Evolutionary conservation across 2,329 filamentous ascomycete genomes (phyloP), one percentile per base, ranked within the genome.

Genomic region (Conoideocrella luteorostrata): DNA sequence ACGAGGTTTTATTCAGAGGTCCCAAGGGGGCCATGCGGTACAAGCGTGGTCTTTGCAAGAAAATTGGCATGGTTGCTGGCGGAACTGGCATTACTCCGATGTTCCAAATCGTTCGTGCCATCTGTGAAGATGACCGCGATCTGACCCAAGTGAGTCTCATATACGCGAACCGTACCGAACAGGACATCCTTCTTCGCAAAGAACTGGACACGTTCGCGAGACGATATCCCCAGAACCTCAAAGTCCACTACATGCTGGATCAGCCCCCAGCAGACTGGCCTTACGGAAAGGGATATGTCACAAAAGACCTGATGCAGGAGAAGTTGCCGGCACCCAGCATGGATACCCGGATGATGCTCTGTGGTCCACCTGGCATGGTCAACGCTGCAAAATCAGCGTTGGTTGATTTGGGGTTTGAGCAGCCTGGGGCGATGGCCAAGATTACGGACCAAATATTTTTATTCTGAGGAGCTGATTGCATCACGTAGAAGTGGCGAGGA

Each of bases 71-170:
- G 75, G 55, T 80, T 15, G 15, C 30, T 15, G 30, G 15, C 15
- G 30, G 30, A 12, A 33, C 30, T 15, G 15, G 5, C 30, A 62
- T 63, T 28, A 64, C 34, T 0, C 60, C 61, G 10, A 61, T 64
- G 58, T 64, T 55, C 43, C 78, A 83, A 54, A 59, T 84, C 6
- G 80, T 83, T 53, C 72, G 78, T 4, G 77, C 77, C 34, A 79
- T 83, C 44, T 80, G 77, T 52, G 78, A 82, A 53, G 74, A 82
- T 43, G 64, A 71, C n/a, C 62, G 59, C 6, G 80, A 84, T 48
- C 66, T 64, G 1, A 83, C 80, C 0, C 60, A 75, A 49, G 58
- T 82, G 33, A 73, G 65, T 35, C 61, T 84, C 4, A 58, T 84
- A 23, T 82, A 80, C 47, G 80, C 76, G 23, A 83, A 80, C 58